Evolutionary conservation across 2,329 filamentous ascomycete genomes (phyloP).

Genomic region (Aspergillus pseudoterreus): DNA sequence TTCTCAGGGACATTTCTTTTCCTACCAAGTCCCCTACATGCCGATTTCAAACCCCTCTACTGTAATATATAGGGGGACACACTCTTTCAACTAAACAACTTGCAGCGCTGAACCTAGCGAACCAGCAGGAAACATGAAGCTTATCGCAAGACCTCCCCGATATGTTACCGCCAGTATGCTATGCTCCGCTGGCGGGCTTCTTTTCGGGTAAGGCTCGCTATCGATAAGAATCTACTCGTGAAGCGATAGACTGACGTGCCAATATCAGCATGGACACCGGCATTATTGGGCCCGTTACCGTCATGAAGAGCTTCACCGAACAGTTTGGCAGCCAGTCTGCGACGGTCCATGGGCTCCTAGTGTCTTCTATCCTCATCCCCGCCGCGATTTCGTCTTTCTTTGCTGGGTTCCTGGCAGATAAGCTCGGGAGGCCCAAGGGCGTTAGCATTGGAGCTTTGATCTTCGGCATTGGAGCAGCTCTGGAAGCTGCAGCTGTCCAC

Average conservation of each 20-base stretch:
- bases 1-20: not conserved
- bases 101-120: not conserved
- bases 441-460: constrained; percentile 51
- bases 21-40: too few species aligned
- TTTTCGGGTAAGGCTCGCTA: constrained; percentile 14
- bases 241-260: not conserved
- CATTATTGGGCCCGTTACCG: constrained; percentile 57
- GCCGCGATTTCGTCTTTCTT: constrained; percentile 57
- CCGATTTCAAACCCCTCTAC: too few species aligned
- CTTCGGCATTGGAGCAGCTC: constrained; percentile 51
- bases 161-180: constrained; percentile 18
- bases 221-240: not conserved
- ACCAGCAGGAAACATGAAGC: not conserved
- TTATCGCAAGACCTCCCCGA: constrained; percentile 11
- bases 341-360: constrained; percentile 54
- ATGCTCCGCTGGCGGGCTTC: constrained; percentile 16
- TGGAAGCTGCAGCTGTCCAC: constrained; percentile 49
- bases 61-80: too few species aligned
- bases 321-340: constrained; percentile 52
- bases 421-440: constrained; percentile 48
- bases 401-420: constrained; percentile 52
- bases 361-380: constrained; percentile 58
- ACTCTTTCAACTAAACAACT: not conserved
- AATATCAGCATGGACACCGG: constrained; percentile 46
- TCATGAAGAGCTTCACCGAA: constrained; percentile 51